Evolutionary conservation across 805 yeast species (phyloP), one percentile per base, ranked within the genome.

Genomic region (Sungouiella blattae): DNA sequence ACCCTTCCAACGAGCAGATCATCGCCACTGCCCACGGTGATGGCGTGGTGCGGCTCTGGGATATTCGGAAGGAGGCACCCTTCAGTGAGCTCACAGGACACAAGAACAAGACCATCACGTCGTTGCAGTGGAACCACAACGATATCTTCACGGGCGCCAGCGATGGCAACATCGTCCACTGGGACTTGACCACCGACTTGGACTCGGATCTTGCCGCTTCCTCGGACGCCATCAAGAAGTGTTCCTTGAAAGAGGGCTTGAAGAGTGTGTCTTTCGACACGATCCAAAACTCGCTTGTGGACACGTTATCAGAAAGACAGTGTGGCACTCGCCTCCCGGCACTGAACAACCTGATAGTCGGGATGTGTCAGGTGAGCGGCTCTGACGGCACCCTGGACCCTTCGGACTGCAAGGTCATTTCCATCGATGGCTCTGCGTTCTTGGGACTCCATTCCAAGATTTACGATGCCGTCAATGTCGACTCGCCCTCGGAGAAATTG

Each of bases 11-110:
- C 54, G 73, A 78, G 20, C 72, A 80, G 47, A 60, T 77, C 14
- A 64, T 86, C 17, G 87, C 88, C 3, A 75, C 87, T 2, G 76
- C 80, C 5, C 83, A 79, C 45, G 57, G 63, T 23, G 77, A 76
- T 44, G 76, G 75, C 4, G 57, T 74, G 3, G 72, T 80, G 27
- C 65, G 79, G 44, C 62, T 86, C 21, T 86, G 94, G 94, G 95
- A 86, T 59, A 75, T 83, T 29, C 68, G 95, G 43, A 73, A 69
- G 46, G 69, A 77, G 26, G 71, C 69, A 12, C 78, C 80, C 2
- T 61, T 77, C 35, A 73, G 77, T 6, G 60, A 62, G 26, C 60
- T 83, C 25, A 52, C 60, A 2, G 86, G 85, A 1, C 87, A 82
- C 48, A 53, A 63, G 5, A 80, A 74, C 40, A 55, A 57, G 22